These are phyloP conservation scores for Gracilaria caudata DNA, from an alignment of 23 red algal genomes.

Conservation along the genomic window DNA sequence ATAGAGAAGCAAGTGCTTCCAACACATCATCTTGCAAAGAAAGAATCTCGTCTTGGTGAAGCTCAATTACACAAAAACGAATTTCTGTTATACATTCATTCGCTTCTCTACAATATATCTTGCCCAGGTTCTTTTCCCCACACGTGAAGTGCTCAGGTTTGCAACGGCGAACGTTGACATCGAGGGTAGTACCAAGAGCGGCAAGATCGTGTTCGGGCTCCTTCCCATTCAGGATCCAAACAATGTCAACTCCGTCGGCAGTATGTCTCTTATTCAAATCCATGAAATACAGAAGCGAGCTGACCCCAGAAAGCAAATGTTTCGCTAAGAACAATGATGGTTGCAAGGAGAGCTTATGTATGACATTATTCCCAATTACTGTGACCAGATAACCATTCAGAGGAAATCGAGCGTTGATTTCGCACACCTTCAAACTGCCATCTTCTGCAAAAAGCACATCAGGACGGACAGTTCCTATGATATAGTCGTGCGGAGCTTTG, in stretches of 20 bases:
- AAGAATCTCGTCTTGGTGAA: slow-evolving; percentile 19
- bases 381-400: slow-evolving; percentile 27
- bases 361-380: neutral
- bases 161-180: slow-evolving; percentile 9
- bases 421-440: neutral
- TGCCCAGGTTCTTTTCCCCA: neutral
- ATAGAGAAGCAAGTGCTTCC: neutral
- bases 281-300: slow-evolving; percentile 5
- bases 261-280: slow-evolving; percentile 8
- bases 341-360: neutral
- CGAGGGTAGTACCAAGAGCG: neutral
- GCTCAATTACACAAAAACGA: slow-evolving; percentile 13
- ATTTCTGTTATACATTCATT: slow-evolving; percentile 2
- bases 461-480: slow-evolving; percentile 5
- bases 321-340: slow-evolving; percentile 6
- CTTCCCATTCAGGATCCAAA: slow-evolving; percentile 10
- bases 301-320: neutral
- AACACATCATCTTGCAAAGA: slow-evolving; percentile 13
- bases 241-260: slow-evolving; percentile 1
- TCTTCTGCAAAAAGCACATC: slow-evolving; percentile 18
- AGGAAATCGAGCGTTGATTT: slow-evolving; percentile 13
- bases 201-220: slow-evolving; percentile 7
- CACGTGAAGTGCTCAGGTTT: neutral
- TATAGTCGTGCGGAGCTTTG: neutral
- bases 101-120: slow-evolving; percentile 2